Evolutionary conservation across 1,284 basidiomycete genomes (phyloP).

Genomic region (Pseudozyma tsukubaensis): DNA sequence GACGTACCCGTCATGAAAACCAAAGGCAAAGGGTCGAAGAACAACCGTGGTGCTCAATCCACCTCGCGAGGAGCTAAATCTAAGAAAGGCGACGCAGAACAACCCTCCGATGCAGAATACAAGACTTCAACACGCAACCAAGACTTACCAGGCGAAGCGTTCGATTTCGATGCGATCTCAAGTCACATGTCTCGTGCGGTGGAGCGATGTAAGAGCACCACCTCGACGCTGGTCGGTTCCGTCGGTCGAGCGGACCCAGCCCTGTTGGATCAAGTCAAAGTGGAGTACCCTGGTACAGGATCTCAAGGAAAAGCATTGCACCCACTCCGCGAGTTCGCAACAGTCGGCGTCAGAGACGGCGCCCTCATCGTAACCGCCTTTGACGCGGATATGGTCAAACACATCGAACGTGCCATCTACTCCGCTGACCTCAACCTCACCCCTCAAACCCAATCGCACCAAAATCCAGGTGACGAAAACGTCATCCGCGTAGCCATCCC

Average conservation of each 20-base stretch:
- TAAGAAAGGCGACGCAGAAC: conserved; percentile 40
- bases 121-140: conserved; percentile 49
- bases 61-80: conserved; percentile 33
- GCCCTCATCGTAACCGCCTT: conserved; percentile 62
- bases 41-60: conserved; percentile 27
- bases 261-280: conserved; percentile 57
- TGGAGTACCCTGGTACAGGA: conserved; percentile 29
- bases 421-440: conserved; percentile 55
- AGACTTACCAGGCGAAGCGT: conserved; percentile 55
- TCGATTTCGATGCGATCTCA: conserved; percentile 44
- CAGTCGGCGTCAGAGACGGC: conserved; percentile 63
- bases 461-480: conserved; percentile 54
- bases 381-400: conserved; percentile 61
- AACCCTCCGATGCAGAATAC: conserved; percentile 18
- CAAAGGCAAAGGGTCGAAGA: conserved; percentile 58
- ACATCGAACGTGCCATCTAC: conserved; percentile 66
- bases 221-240: conserved; percentile 48
- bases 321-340: conserved; percentile 62
- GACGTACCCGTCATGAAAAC: conserved; percentile 63
- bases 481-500: conserved; percentile 63
- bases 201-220: conserved; percentile 45
- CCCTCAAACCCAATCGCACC: conserved; percentile 49
- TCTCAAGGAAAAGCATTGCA: conserved; percentile 32
- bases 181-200: conserved; percentile 56
- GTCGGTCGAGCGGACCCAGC: conserved; percentile 59